These are phyloP conservation scores for Xylariaceae sp. DNA, from an alignment of 2,329 filamentous ascomycete genomes.

Conservation along the genomic window DNA sequence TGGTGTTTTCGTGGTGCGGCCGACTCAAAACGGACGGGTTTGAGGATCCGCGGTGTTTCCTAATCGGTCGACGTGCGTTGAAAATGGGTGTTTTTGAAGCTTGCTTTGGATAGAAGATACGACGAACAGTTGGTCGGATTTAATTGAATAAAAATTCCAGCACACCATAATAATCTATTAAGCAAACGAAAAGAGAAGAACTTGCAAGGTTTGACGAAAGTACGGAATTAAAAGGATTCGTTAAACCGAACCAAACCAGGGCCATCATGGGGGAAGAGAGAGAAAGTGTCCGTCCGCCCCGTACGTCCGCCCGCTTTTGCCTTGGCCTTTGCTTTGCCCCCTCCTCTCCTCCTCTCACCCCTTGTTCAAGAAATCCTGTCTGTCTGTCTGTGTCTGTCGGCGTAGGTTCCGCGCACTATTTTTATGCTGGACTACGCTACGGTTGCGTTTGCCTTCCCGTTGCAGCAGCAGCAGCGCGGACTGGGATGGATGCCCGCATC, in stretches of 20 bases:
- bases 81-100: not conserved
- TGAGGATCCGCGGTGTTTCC: slow-evolving; percentile 1
- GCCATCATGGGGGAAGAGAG: no score
- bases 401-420: not conserved
- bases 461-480: not conserved
- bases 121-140: no score
- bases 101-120: not conserved
- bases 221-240: no score
- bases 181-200: no score
- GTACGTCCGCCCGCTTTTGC: no score
- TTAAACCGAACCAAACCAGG: no score
- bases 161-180: no score
- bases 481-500: slow-evolving; percentile 1
- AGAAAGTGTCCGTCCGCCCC: no score
- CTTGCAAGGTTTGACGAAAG: no score
- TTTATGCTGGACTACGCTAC: not conserved
- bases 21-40: slow-evolving; percentile 9
- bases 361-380: not conserved
- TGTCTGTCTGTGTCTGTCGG: not conserved
- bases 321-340: no score
- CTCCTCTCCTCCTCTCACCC: no score
- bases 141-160: no score
- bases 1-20: not conserved
- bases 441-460: not conserved
- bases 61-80: slow-evolving; percentile 15